Base-by-base conservation (phyloP, 805 yeast species). In the Metschnikowia sp. region DNA sequence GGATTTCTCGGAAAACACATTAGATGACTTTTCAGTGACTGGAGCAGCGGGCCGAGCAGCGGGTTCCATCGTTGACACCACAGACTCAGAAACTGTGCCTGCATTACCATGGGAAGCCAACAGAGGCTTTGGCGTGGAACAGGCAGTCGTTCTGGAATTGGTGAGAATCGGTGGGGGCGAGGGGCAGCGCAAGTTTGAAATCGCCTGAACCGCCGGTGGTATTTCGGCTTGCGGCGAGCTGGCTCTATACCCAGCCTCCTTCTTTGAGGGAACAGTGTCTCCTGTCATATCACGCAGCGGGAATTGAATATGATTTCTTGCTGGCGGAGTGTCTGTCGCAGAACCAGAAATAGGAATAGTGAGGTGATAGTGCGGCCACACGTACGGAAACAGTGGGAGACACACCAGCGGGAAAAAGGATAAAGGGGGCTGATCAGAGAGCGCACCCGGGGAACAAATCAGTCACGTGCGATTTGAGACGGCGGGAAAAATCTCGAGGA, bases 91-190 rank as follows among this genome's bases (percentile, higher is more conserved):
- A 19, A 30, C 36, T 7, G 18, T 32, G 5, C 42, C 46, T 13
- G 7, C 13, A 18, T 12, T 15, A 6, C 8, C 33, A 12, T 42
- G 44, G 10, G 45, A 45, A 5, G 35, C n/a, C 15, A 40, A 12
- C 10, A 10, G 39, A n/a, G 46, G 42, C 26, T 42, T 32, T 5
- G 49, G 48, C 12, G 46, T 45, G 19, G 30, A 18, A 33, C 39
- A 33, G 41, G 40, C 45, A 19, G 39, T 32, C 3, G 29, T 38
- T 36, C 44, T 48, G 15, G 55, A 45, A 28, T 68, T 69, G 45
- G 63, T 60, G 40, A 82, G 64, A 45, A 83, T 82, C 8, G 88
- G 87, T 1, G 88, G 86, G n/a, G 88, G 88, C 4, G 87, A 82
- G 1, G 88, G 87, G 53, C 86, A 80, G 50, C 84, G 71, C 45